These are phyloP conservation scores for Trametes elegans DNA, from an alignment of 768 basidiomycete genomes.

Conservation along the genomic window DNA sequence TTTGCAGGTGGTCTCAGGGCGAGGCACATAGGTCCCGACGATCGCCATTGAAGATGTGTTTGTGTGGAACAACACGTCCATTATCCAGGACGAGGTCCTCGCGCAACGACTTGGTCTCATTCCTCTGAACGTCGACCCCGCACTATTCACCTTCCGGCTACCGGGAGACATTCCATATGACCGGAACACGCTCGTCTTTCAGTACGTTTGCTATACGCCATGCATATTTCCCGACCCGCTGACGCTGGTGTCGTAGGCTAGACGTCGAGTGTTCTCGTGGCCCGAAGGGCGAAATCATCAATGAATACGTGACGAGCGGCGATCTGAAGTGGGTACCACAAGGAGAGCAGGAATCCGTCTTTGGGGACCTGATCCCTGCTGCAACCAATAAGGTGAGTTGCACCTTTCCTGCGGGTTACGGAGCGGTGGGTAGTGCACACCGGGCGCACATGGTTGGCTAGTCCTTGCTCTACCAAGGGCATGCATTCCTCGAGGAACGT, in stretches of 20 bases:
- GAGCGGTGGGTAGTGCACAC: too few relatives aligned
- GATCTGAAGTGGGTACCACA: slow-evolving; percentile 77
- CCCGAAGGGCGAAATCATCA: slow-evolving; percentile 42
- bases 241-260: too few relatives aligned
- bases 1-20: not conserved
- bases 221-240: not conserved
- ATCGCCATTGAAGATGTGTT: slow-evolving; percentile 90
- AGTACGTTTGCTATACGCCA: slow-evolving; percentile 19
- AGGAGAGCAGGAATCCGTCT: slow-evolving; percentile 72
- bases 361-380: slow-evolving; percentile 45
- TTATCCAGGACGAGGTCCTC: slow-evolving; percentile 92
- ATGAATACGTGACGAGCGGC: slow-evolving; percentile 48
- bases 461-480: too few relatives aligned
- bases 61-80: slow-evolving; percentile 91
- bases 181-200: slow-evolving; percentile 89
- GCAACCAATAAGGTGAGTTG: slow-evolving; percentile 54
- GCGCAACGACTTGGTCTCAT: slow-evolving; percentile 90
- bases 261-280: slow-evolving; percentile 59
- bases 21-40: slow-evolving; percentile 71
- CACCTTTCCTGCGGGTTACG: not conserved
- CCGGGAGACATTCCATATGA: slow-evolving; percentile 62
- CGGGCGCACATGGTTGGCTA: too few relatives aligned
- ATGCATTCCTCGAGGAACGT: too few relatives aligned
- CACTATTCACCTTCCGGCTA: slow-evolving; percentile 55
- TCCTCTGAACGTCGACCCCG: slow-evolving; percentile 85